These are phyloP conservation scores for Symbiodinium pilosum DNA, from an alignment of 73 alveolate species.

Conservation along the genomic window DNA sequence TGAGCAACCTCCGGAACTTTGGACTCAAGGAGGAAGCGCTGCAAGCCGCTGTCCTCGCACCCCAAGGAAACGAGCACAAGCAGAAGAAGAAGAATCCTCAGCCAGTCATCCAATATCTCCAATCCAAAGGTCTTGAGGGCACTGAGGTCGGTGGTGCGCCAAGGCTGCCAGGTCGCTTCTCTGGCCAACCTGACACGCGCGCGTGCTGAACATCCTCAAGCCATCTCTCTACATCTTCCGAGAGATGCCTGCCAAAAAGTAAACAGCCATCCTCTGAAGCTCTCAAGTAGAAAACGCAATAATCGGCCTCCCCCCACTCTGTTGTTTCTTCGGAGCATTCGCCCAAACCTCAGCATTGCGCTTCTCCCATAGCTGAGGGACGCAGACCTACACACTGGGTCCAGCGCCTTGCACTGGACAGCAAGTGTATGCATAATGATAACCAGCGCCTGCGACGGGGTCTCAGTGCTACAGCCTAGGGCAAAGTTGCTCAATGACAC, in stretches of 20 bases:
- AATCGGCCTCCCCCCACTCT: conserved; percentile 14
- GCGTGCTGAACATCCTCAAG: too few relatives aligned
- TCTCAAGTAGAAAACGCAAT: background rate
- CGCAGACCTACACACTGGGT: background rate
- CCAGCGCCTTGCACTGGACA: conserved; percentile 13
- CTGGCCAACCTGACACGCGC: background rate
- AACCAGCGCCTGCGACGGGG: conserved; percentile 3
- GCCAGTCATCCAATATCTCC: too few relatives aligned
- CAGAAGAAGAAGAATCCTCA: background rate
- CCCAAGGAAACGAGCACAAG: background rate
- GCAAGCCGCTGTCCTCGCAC: conserved; percentile 7
- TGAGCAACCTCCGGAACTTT: conserved; percentile 29
- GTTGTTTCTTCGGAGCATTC: conserved; percentile 9
- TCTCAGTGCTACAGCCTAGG: background rate
- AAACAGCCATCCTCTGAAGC: too few relatives aligned
- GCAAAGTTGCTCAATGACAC: background rate
- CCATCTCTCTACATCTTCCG: too few relatives aligned
- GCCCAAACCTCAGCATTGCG: conserved; percentile 8
- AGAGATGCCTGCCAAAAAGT: too few relatives aligned
- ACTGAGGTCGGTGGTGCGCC: conserved; percentile 10
- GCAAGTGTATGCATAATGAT: conserved; percentile 19
- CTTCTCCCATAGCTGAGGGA: background rate
- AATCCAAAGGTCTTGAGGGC: conserved; percentile 20
- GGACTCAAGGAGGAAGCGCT: conserved; percentile 31
- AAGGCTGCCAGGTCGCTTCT: conserved; percentile 17